phyloP scores from a whole-genome alignment of 2,329 filamentous ascomycete genomes.

The Alternaria novae-zelandiae region DNA sequence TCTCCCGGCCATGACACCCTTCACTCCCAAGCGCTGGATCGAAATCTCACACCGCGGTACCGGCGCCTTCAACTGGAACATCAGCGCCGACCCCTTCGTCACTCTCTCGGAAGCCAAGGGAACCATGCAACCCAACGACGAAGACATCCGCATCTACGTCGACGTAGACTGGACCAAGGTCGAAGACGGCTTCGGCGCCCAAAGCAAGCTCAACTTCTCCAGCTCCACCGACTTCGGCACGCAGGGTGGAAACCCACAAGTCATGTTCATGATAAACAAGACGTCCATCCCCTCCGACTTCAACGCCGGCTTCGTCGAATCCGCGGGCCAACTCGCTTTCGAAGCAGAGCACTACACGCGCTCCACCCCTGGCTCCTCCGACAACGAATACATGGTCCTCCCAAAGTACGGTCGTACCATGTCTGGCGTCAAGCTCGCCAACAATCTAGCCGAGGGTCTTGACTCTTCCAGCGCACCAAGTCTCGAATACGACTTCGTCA shows the following conservation, averaged over 20 bases:
- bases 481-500: slow-evolving; percentile 49
- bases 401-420: slow-evolving; percentile 47
- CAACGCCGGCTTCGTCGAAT: slow-evolving; percentile 45
- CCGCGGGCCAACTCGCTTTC: slow-evolving; percentile 41
- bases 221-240: slow-evolving; percentile 49
- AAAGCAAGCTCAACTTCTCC: slow-evolving; percentile 43
- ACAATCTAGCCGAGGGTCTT: slow-evolving; percentile 35
- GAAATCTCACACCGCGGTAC: slow-evolving; percentile 47
- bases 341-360: slow-evolving; percentile 50
- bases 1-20: slow-evolving; percentile 42
- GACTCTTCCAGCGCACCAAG: slow-evolving; percentile 34
- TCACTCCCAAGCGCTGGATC: slow-evolving; percentile 44
- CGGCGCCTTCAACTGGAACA: slow-evolving; percentile 42
- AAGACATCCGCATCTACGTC: slow-evolving; percentile 47
- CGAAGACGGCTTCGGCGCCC: slow-evolving; percentile 32
- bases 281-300: slow-evolving; percentile 41
- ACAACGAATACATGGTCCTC: slow-evolving; percentile 38
- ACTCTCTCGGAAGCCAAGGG: slow-evolving; percentile 42
- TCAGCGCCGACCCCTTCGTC: slow-evolving; percentile 47
- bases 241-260: slow-evolving; percentile 35
- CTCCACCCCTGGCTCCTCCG: slow-evolving; percentile 25
- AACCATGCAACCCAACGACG: slow-evolving; percentile 35
- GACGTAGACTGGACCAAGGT: slow-evolving; percentile 45
- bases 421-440: slow-evolving; percentile 43
- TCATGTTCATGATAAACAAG: slow-evolving; percentile 45